Evolutionary conservation across 352 stramenopile genomes (phyloP), one percentile per base, ranked within the genome.

Genomic region (Globisporangium lucens): DNA sequence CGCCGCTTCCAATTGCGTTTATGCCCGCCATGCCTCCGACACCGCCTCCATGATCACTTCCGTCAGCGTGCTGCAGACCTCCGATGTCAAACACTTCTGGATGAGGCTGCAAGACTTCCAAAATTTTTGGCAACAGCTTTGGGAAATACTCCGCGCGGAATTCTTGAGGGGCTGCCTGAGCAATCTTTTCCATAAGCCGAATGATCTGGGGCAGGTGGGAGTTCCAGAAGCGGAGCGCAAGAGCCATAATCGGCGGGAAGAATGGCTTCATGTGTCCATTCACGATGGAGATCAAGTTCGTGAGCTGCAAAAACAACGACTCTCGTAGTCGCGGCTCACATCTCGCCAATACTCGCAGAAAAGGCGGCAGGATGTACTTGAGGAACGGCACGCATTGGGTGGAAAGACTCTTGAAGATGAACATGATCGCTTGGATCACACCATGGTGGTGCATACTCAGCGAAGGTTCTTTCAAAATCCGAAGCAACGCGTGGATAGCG

Each of bases 401-500:
- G 3, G 94, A 97, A 1, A 99, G 78, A 53, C 89, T 96, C 70
- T 98, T 97, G 84, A 99, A 99, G 65, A 99, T 99, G 63, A 98
- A 98, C 87, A 99, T 99, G 33, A 99, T 95, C 22, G 97, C 96
- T 66, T 99, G 97, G 65, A 99, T 99, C 24, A 99, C 97, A 65
- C 97, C 87, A 29, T 97, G 89, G 73, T 99, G 98, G 67, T 99
- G 95, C 30, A 94, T 91, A 61, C 93, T 93, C 10, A 99, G 79
- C 10, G 94, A 98, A 13, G 92, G 85, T 69, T 99, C 97, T 38
- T 97, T 93, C 41, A 99, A 88, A 65, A 99, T 99, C 17, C 90
- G 83, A 64, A 99, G 92, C 35, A 99, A 72, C 15, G 97, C 95
- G 66, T 99, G 89, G 63, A 99, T 98, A 8, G 97, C 95, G 24